Percentiles rank a stretch among this genome's conserved stretches.
phyloP scores from a whole-genome alignment of 2,329 filamentous ascomycete species.

The Lachnellula suecica region DNA sequence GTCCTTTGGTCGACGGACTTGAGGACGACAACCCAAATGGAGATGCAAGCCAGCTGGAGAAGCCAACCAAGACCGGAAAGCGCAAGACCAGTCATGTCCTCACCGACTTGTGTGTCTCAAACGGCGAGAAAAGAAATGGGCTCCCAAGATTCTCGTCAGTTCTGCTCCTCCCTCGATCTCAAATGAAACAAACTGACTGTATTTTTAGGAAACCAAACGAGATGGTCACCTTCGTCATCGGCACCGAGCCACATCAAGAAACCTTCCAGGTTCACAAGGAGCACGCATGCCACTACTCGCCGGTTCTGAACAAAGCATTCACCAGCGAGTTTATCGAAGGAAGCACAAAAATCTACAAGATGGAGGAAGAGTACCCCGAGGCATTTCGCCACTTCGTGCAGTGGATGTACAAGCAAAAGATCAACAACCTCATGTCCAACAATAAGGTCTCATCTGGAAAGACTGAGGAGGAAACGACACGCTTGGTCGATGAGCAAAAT shows the following conservation, averaged over 20 bases:
- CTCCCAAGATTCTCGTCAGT: background rate
- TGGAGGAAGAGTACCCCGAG: background rate
- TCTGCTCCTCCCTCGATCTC: background rate
- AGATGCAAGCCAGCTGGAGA: too few relatives aligned
- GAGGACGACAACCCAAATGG: too few relatives aligned
- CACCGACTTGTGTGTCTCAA: too few relatives aligned
- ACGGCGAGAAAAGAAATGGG: background rate
- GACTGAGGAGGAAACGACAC: background rate
- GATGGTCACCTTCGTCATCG: background rate
- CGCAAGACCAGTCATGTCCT: too few relatives aligned
- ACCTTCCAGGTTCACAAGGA: conserved; percentile 3
- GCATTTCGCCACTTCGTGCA: background rate
- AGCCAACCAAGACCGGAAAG: too few relatives aligned
- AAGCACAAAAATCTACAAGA: background rate
- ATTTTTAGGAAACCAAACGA: background rate
- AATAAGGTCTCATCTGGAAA: background rate
- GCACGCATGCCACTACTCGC: background rate
- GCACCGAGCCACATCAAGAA: background rate
- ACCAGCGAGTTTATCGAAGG: background rate
- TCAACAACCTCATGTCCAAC: background rate
- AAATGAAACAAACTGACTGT: background rate
- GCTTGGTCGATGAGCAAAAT: background rate
- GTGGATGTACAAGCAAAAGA: background rate
- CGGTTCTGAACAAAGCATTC: background rate
- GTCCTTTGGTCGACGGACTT: too few relatives aligned